Evolutionary conservation across 805 yeast genomes (phyloP).

Genomic region (Candida morakotiae): DNA sequence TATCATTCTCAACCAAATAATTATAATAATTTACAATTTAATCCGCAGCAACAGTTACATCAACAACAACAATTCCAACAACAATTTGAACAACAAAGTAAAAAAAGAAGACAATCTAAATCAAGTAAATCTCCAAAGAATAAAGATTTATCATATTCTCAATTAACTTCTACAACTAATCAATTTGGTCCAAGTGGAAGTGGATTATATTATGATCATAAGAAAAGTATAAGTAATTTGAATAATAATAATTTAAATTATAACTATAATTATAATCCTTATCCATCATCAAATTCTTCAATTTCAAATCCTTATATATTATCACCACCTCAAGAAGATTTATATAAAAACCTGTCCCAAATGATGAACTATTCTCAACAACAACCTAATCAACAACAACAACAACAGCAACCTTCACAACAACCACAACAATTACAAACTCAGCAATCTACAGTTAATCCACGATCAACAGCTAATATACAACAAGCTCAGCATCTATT

Average conservation of each 20-base stretch:
- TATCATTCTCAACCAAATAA: background rate
- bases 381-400: conserved; percentile 1
- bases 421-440: conserved; percentile 6
- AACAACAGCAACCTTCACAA: conserved; percentile 1
- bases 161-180: background rate
- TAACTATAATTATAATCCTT: conserved; percentile 1
- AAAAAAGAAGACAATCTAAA: background rate
- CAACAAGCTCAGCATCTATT: conserved; percentile 3
- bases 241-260: background rate
- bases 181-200: background rate
- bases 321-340: background rate
- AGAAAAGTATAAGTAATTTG: background rate
- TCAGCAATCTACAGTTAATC: conserved; percentile 1
- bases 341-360: background rate
- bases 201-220: background rate
- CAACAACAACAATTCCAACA: conserved; percentile 1
- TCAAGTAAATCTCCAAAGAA: background rate
- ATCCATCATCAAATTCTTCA: background rate
- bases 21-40: background rate
- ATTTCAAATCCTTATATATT: background rate
- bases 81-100: background rate
- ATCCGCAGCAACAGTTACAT: background rate
- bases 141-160: background rate
- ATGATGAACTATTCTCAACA: conserved; percentile 6
- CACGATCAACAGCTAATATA: conserved; percentile 6